A percentile compares a stretch with the other conserved stretches of the same genome.
Conservation (phyloP, 306 rosid species). For the Mucuna pruriens region DNA sequence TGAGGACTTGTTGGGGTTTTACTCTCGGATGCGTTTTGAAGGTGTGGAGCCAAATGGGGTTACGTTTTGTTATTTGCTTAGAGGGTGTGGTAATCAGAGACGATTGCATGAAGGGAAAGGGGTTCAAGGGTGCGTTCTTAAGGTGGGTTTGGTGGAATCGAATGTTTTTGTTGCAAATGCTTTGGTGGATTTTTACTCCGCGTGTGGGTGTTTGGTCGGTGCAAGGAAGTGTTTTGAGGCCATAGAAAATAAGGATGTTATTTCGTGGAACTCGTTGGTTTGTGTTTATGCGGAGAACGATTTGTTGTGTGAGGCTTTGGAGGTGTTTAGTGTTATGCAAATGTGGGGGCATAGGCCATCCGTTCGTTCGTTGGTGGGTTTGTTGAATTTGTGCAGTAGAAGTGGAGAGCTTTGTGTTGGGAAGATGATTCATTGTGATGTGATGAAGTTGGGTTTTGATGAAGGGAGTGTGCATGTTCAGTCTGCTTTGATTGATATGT, state of each 20-base stretch:
- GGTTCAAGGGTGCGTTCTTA: conserved; percentile 62
- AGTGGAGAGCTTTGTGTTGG: conserved; percentile 54
- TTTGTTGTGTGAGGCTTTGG: conserved; percentile 52
- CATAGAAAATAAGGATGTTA: conserved; percentile 63
- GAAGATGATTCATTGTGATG: conserved; percentile 70
- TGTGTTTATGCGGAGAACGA: conserved; percentile 55
- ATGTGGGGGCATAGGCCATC: conserved; percentile 72
- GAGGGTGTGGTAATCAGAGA: conserved; percentile 57
- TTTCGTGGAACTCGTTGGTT: conserved; percentile 91
- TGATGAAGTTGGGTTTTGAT: conserved; percentile 64
- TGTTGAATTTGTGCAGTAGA: conserved; percentile 72
- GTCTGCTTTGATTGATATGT: conserved; percentile 85
- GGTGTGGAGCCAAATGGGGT: conserved; percentile 73
- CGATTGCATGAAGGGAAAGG: conserved; percentile 61
- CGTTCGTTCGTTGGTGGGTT: conserved; percentile 60
- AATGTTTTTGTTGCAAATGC: conserved; percentile 75
- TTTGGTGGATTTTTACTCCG: conserved; percentile 89
- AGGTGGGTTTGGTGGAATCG: conserved; percentile 60
- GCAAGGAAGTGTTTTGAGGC: conserved; percentile 64
- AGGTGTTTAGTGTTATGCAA: conserved; percentile 63
- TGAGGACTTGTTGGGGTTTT: conserved; percentile 46
- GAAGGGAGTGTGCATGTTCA: conserved; percentile 62
- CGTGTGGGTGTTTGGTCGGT: conserved; percentile 61
- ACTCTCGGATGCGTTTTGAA: conserved; percentile 58
- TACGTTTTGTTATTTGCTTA: conserved; percentile 75